phyloP scores from a whole-genome alignment of 768 basidiomycete genomes.

The Tricholoma furcatifolium region DNA sequence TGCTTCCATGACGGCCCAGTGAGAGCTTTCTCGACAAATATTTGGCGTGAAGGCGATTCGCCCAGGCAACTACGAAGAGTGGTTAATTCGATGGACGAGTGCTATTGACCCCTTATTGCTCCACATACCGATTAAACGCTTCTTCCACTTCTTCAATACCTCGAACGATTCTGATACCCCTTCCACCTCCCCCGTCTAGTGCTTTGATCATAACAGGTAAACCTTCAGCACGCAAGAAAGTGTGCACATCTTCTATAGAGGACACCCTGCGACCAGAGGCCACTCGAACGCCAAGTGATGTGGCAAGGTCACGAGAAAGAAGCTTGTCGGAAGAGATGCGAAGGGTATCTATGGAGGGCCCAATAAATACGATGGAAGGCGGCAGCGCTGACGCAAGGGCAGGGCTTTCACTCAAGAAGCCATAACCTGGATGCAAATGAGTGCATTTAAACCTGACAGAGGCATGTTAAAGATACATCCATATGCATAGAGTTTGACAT shows the following conservation, averaged over 20 bases:
- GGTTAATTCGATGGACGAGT: background rate
- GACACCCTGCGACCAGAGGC: slow-evolving; percentile 29
- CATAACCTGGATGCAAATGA: slow-evolving; percentile 60
- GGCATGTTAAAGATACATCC: background rate
- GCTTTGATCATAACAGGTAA: slow-evolving; percentile 84
- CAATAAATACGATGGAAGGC: slow-evolving; percentile 69
- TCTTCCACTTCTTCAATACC: slow-evolving; percentile 69
- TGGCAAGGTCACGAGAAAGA: slow-evolving; percentile 32
- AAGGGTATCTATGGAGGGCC: slow-evolving; percentile 77
- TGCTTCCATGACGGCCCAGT: slow-evolving; percentile 76
- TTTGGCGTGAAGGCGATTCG: slow-evolving; percentile 39
- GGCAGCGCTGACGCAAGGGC: slow-evolving; percentile 77
- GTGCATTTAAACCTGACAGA: slow-evolving; percentile 28
- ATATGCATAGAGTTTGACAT: background rate
- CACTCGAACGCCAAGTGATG: slow-evolving; percentile 26
- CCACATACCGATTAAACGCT: slow-evolving; percentile 57
- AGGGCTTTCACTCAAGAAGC: slow-evolving; percentile 87
- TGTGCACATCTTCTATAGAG: slow-evolving; percentile 24
- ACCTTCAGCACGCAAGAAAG: slow-evolving; percentile 27
- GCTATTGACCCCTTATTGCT: background rate
- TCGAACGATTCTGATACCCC: slow-evolving; percentile 87
- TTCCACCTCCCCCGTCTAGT: slow-evolving; percentile 85
- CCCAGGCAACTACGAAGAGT: slow-evolving; percentile 28
- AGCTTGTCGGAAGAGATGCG: slow-evolving; percentile 57
- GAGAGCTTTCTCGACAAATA: slow-evolving; percentile 86